Percentiles rank a stretch among this genome's conserved stretches.
Evolutionary conservation across 1,139 yeast genomes (phyloP).

Genomic region (Yamadazyma jaroonii): DNA sequence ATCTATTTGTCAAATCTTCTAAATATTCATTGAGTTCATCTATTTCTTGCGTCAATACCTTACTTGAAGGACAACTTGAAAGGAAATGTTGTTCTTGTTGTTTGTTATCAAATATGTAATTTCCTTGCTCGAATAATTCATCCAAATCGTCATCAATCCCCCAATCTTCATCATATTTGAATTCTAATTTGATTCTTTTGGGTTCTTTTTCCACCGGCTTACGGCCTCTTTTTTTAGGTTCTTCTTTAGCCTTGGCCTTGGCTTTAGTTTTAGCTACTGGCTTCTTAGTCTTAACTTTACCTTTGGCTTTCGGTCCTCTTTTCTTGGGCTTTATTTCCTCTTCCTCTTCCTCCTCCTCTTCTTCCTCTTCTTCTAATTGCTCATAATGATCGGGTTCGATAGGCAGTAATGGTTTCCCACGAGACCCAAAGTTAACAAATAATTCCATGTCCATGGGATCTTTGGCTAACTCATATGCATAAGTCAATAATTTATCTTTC

Average conservation of each 20-base stretch:
- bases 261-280: constrained; percentile 8
- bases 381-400: constrained; percentile 11
- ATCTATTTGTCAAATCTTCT: constrained; percentile 18
- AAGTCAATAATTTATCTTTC: constrained; percentile 34
- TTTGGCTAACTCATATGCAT: constrained; percentile 39
- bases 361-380: constrained; percentile 12
- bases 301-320: constrained; percentile 1
- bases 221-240: constrained; percentile 9
- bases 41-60: constrained; percentile 19
- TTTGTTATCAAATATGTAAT: constrained; percentile 35
- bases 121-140: constrained; percentile 25
- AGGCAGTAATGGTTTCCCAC: constrained; percentile 29
- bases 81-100: constrained; percentile 28
- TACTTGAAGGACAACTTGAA: constrained; percentile 23
- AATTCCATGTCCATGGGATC: constrained; percentile 44
- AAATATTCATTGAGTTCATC: constrained; percentile 17
- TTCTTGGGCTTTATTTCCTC: constrained; percentile 7
- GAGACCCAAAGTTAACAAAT: constrained; percentile 43
- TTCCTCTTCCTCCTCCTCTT: constrained; percentile 7
- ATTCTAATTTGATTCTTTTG: constrained; percentile 9
- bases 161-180: constrained; percentile 39
- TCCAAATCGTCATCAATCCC: constrained; percentile 34
- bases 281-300: constrained; percentile 3
- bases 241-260: not conserved
- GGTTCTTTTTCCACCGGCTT: constrained; percentile 9